Base-by-base conservation (phyloP, 768 basidiomycete genomes). In the Exidia glandulosa region DNA sequence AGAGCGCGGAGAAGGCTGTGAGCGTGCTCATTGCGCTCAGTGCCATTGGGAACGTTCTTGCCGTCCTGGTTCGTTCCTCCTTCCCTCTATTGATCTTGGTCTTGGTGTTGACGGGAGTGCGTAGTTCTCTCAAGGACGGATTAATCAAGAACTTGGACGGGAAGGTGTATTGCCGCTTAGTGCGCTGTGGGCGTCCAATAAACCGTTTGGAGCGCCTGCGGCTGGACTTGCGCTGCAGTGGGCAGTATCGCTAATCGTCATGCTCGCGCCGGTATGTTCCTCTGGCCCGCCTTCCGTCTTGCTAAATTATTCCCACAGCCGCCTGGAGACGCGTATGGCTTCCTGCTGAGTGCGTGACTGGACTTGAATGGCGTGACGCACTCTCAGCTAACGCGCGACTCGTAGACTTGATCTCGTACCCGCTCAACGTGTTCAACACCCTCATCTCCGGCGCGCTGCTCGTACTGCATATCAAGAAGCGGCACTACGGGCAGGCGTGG, bases 271-370 rank as follows among this genome's bases (percentile, higher is more conserved):
- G 36, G 36, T 37, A 19, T 12, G 36, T 36, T 36, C 19, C 19
- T 0, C 82, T 82, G 1, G 73, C 76, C 2, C 61, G 67, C 3
- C 76, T 83, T 12, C 82, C 74, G 0, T 84, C 36, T 36, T 36
- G 36, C 36, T 36, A 19, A 36, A 9, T 36, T 19, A 19, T 16
- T 62, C 58, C 16, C 76, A 1, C 75, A 83, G 0, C 88, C 88
- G 0, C 78, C 85, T 0, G 87, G 89, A 2, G 88, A 90, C 64
- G 86, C 85, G 0, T 90, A 87, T 65, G 75, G 82, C 30, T 89
- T 90, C 70, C 75, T 84, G 64, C 75, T 87, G 59, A 85, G 81
- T 45, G 19, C 41, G 41, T 45, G n/a, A n/a, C 65, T 67, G 87
- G 85, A 57, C 62, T 84, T n/a, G 41, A 5, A 10, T 34, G 54